Evolutionary conservation across 1,284 basidiomycete genomes (phyloP), one percentile per base, ranked within the genome.

Genomic region (Leccinum subrobustum): DNA sequence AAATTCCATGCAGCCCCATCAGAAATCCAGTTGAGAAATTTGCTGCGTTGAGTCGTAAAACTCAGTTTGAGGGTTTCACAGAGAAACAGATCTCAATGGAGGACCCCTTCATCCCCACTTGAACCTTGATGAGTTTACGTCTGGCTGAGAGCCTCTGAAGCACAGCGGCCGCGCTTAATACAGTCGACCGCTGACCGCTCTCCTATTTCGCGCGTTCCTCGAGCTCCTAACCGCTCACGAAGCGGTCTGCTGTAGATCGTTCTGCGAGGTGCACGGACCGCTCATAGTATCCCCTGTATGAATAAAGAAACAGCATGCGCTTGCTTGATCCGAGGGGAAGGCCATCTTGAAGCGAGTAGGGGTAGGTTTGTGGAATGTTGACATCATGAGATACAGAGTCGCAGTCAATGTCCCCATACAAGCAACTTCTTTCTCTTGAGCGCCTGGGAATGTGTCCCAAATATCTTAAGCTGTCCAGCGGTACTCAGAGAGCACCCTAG

Each of bases 381-480:
- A 87, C 81, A 99, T 90, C 81, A 98, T 88, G 59, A 95, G 86
- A 79, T 99, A 95, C 60, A 99, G 81, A 79, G 99, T 99, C 68
- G 88, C 87, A 27, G 97, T 99, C 72, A 99, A 79, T 23, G 95
- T 95, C 68, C 92, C 89, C 87, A 96, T 96, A 76, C 93, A 95
- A 16, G 92, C 92, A 47, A 98, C 92, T 81, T 99, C 96, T 63
- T 83, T 81, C 73, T 89, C 86, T 63, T 87, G 86, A 57, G 95
- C 95, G 65, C 95, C 93, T 94, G 66, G 6, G 62, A 59, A 65
- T 56, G 58, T 52, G 23, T 39, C 11, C 47, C n/a, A 42, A 18
- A n/a, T 39, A 14, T 9, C 4, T 2, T 5, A 14, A 18, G 35
- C 35, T 14, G 12, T 4, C 44, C 37, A 58, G 12, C 25, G 14